Evolutionary conservation across 202 grass and related monocot genomes (phyloP).

Genomic region (Schoenoplectus triqueter): DNA sequence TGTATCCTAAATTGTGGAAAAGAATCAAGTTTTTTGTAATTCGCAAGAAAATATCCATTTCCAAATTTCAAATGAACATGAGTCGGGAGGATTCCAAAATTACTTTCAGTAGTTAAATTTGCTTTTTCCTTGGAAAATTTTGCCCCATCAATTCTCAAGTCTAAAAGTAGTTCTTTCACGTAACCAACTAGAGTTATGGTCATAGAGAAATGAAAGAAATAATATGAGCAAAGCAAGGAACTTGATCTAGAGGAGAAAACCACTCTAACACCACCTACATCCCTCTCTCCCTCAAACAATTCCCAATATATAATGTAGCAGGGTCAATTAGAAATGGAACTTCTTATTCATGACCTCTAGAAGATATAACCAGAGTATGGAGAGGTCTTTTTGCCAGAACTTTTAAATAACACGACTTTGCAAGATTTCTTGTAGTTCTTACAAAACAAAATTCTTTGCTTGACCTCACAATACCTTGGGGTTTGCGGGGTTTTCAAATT

Average conservation of each 20-base stretch:
- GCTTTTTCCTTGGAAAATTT: neutral
- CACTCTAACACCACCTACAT: neutral
- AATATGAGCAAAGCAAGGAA: neutral
- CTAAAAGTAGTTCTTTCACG: neutral
- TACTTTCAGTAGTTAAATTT: constrained; percentile 4
- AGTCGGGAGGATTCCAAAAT: neutral
- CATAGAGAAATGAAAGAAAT: neutral
- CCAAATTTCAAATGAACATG: constrained; percentile 5
- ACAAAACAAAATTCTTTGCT: neutral
- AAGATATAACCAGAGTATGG: neutral
- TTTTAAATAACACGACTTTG: neutral
- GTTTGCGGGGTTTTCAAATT: constrained; percentile 73
- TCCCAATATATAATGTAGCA: neutral
- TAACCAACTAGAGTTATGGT: neutral
- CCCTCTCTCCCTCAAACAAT: neutral
- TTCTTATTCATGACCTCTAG: neutral
- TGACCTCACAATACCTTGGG: constrained; percentile 45
- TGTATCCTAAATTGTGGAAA: neutral
- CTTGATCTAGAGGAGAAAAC: constrained; percentile 16
- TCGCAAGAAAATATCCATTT: constrained; percentile 1
- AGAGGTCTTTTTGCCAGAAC: neutral
- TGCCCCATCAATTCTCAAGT: neutral
- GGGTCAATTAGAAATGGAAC: neutral
- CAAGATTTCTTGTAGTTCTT: neutral
- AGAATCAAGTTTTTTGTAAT: neutral